These are phyloP conservation scores for Eleusine indica DNA, from an alignment of 176 grass and related monocot species.

Conservation along the genomic window DNA sequence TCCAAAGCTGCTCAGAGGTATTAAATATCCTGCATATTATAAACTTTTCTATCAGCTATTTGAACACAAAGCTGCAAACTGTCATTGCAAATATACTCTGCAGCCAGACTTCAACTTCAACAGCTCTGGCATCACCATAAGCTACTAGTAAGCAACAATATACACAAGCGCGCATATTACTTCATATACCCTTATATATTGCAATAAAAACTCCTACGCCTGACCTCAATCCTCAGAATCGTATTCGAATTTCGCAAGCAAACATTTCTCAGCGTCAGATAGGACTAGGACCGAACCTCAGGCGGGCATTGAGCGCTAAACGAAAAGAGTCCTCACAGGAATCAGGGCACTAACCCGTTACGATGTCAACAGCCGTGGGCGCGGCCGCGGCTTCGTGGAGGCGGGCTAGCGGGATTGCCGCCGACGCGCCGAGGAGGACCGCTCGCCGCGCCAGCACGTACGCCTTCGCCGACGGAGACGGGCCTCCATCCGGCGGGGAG, in stretches of 20 bases:
- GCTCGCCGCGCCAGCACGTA: conserved; percentile 59
- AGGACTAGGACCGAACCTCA: not conserved
- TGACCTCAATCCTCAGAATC: not conserved
- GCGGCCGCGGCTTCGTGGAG: conserved; percentile 48
- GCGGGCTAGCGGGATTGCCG: conserved; percentile 73
- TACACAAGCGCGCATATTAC: not conserved
- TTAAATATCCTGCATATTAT: not conserved
- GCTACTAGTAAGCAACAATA: not conserved
- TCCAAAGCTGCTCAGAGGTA: conserved; percentile 2
- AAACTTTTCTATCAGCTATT: not conserved
- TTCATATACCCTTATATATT: not conserved
- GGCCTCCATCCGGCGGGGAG: conserved; percentile 23
- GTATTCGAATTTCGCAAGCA: not conserved
- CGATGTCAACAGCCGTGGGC: conserved; percentile 36
- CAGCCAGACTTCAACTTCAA: not conserved
- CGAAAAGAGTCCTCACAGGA: not conserved
- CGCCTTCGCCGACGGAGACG: not conserved
- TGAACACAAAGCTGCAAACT: not conserved
- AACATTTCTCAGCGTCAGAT: conserved; percentile 5
- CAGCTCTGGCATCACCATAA: not conserved
- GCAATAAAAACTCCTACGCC: not conserved
- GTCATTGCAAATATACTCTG: not conserved
- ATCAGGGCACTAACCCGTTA: conserved; percentile 41
- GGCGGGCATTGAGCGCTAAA: conserved; percentile 12
- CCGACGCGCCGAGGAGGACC: conserved; percentile 65